These are phyloP conservation scores for Fusarium bactridioides DNA, from an alignment of 2,329 filamentous ascomycete genomes.

Conservation along the genomic window DNA sequence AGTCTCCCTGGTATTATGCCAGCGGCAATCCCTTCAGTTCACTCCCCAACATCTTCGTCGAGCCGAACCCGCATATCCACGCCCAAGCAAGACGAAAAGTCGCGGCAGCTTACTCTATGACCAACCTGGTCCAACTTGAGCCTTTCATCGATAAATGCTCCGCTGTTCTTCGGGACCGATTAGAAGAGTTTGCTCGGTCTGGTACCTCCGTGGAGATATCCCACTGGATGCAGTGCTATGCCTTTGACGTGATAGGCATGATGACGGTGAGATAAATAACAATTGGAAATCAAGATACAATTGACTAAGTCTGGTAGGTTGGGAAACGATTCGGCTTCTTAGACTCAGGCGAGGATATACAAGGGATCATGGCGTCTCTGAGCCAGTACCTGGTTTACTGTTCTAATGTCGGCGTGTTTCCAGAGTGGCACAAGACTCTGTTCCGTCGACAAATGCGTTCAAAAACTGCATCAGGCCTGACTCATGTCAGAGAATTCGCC, in stretches of 20 bases:
- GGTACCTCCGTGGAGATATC: not conserved
- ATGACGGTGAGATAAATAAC: not conserved
- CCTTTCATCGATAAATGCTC: not conserved
- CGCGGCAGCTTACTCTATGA: not conserved
- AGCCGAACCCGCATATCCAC: not conserved
- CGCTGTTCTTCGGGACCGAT: not conserved
- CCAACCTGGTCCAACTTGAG: not conserved
- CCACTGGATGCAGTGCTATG: not conserved
- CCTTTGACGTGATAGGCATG: not conserved
- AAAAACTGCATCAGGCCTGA: not conserved
- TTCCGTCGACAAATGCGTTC: not conserved
- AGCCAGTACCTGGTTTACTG: not conserved
- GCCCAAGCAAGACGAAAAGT: not conserved
- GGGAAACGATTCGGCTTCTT: not conserved
- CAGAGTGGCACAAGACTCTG: not conserved
- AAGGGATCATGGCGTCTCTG: not conserved
- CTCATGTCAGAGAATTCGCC: accelerated
- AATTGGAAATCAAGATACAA: accelerated
- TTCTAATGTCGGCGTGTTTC: not conserved
- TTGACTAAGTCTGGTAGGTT: not conserved
- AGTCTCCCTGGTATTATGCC: not conserved
- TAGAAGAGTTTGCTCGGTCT: not conserved
- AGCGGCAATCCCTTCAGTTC: not conserved
- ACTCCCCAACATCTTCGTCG: not conserved
- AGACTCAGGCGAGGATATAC: not conserved